Evolutionary conservation across 2,329 filamentous ascomycete genomes (phyloP), one percentile per base, ranked within the genome.

Genomic region (Botrytis byssoidea): DNA sequence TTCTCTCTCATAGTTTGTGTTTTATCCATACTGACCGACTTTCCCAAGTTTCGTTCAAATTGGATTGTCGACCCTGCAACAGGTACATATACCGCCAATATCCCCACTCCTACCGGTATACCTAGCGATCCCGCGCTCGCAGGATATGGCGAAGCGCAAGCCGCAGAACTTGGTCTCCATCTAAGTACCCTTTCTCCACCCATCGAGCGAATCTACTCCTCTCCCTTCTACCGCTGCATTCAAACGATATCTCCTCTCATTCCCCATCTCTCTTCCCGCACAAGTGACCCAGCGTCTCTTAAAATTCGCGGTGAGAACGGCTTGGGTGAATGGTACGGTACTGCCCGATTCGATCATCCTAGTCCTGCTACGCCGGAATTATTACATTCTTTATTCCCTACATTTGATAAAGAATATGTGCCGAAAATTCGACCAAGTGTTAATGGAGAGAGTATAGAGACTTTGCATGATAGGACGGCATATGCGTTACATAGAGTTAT

Each of bases 281-380:
- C 74, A 35, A 66, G 74, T 25, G 76, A 77, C 61, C 74, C 74
- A 4, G 72, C 78, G 25, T 75, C 80, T 40, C 77, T 83, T 73
- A 82, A 80, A 57, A 86, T 91, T 75, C 85, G 87, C 51, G 86
- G 85, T 66, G 89, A 91, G 78, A 83, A 85, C 73, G 88, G 88
- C 20, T 79, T 90, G 57, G 91, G 93, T 75, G 96, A 99, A 85
- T 98, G 96, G 92, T 98, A 96, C 82, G 96, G 96, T 40, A 87
- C 89, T 66, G 94, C 95, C 25, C 90, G 90, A 74, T 98, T 97
- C 82, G 87, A 92, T 72, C 96, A 98, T 80, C 96, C 96, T 0
- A 86, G 87, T 25, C 94, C 95, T 3, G 93, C 94, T 4, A 83
- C 88, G 5, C 84, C 91, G 22, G 79, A 85, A 42, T 84, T 87